phyloP scores from a whole-genome alignment of 179 eudicot species.

The Vitellaria paradoxa region DNA sequence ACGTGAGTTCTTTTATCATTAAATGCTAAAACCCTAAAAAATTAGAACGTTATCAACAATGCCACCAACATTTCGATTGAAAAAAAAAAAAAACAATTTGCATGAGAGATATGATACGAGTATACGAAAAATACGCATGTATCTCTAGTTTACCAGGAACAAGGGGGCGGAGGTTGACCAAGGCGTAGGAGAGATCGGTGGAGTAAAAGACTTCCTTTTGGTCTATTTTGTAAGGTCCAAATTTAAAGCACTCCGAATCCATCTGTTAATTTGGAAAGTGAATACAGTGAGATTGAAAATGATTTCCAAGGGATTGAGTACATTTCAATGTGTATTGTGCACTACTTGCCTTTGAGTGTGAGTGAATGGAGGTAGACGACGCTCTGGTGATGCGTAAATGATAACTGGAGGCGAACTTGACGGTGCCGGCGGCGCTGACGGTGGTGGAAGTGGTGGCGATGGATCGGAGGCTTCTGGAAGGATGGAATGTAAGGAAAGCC shows the following conservation, averaged over 20 bases:
- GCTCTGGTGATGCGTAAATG: conserved; percentile 9
- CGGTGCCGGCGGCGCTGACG: conserved; percentile 20
- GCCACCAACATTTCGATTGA: background rate
- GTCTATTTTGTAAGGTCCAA: conserved; percentile 82
- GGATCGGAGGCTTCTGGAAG: conserved; percentile 29
- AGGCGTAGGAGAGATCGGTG: conserved; percentile 65
- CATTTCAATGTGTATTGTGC: background rate
- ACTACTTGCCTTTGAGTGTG: conserved; percentile 16
- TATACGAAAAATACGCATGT: background rate
- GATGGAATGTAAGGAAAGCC: background rate
- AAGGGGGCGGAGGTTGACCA: conserved; percentile 87
- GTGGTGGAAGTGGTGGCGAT: conserved; percentile 27
- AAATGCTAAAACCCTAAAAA: conserved; percentile 3
- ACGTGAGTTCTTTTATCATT: background rate
- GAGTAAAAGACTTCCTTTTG: conserved; percentile 72
- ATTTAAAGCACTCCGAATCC: conserved; percentile 46
- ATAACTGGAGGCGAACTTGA: conserved; percentile 18
- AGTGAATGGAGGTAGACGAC: conserved; percentile 15
- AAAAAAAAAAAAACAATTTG: background rate
- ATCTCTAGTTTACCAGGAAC: conserved; percentile 59
- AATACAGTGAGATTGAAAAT: background rate
- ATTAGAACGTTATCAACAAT: background rate
- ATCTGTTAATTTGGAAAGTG: conserved; percentile 36
- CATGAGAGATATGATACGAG: too few relatives aligned
- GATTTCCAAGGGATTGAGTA: background rate